Evolutionary conservation across 768 basidiomycete genomes (phyloP).

Genomic region (Bullera alba): DNA sequence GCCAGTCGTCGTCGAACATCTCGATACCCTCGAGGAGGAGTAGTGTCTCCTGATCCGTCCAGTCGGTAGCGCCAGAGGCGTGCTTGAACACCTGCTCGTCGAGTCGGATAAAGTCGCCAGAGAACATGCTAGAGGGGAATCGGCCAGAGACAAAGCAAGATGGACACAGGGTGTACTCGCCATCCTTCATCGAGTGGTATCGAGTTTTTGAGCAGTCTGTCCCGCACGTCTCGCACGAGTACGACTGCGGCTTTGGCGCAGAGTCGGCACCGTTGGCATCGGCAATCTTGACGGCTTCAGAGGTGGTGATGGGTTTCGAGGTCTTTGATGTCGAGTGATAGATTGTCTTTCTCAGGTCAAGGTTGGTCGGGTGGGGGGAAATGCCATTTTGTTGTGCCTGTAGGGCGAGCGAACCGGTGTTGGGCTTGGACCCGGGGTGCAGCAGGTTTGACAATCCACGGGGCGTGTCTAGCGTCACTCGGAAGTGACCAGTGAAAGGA

Average conservation of each 20-base stretch:
- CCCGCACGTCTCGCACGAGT: constrained; percentile 89
- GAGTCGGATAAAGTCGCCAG: constrained; percentile 77
- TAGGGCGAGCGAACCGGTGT: constrained; percentile 49
- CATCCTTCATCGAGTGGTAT: constrained; percentile 88
- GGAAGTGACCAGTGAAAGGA: constrained; percentile 98
- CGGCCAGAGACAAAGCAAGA: constrained; percentile 93
- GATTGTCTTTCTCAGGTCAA: constrained; percentile 79
- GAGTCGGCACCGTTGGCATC: constrained; percentile 46
- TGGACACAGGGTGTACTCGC: constrained; percentile 81
- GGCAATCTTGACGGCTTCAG: constrained; percentile 56
- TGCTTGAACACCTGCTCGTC: constrained; percentile 45
- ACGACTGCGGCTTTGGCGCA: constrained; percentile 49
- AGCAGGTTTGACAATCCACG: constrained; percentile 86
- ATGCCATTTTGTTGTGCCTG: constrained; percentile 34
- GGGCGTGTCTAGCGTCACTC: constrained; percentile 92
- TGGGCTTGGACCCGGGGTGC: constrained; percentile 51
- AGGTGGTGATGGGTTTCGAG: constrained; percentile 60
- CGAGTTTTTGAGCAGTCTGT: constrained; percentile 81
- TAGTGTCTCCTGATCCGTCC: constrained; percentile 86
- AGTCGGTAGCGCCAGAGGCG: constrained; percentile 54
- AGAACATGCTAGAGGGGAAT: constrained; percentile 92
- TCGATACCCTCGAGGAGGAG: constrained; percentile 90
- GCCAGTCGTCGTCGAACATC: constrained; percentile 98
- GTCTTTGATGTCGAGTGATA: constrained; percentile 75
- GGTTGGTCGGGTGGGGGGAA: constrained; percentile 48